A percentile compares a stretch with the other conserved stretches of the same genome.
Evolutionary conservation across 106 monocot species (phyloP).

Genomic region (Dendrobium huoshanense): DNA sequence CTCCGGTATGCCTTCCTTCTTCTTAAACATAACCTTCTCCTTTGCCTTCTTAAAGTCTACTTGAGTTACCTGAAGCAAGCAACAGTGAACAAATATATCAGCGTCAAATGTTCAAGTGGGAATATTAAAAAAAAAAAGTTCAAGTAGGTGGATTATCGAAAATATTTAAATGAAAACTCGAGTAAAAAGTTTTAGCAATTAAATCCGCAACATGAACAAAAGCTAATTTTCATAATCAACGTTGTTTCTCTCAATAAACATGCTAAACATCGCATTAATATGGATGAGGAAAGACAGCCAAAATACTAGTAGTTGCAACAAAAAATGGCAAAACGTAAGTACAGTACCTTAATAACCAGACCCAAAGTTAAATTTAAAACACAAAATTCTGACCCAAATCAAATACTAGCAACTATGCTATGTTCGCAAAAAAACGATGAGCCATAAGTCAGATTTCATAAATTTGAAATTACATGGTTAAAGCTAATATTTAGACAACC

Average conservation of each 20-base stretch:
- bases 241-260: background rate
- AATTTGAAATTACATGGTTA: no score
- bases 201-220: background rate
- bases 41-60: constrained; percentile 83
- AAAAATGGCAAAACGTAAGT: no score
- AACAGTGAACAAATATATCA: background rate
- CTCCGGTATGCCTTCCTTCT: constrained; percentile 90
- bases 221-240: background rate
- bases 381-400: no score
- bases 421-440: background rate
- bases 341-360: no score
- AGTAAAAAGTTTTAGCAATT: background rate
- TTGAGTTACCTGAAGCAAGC: constrained; percentile 56
- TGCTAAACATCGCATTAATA: background rate
- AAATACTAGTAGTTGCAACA: no score
- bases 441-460: no score
- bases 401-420: background rate
- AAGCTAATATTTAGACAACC: no score
- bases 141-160: background rate
- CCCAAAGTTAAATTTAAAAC: no score
- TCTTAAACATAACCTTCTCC: constrained; percentile 96
- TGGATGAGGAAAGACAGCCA: background rate
- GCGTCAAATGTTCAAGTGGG: no score
- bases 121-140: no score
- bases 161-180: background rate